phyloP scores from a whole-genome alignment of 2,329 filamentous ascomycete species.

The Teratosphaeria destructans region DNA sequence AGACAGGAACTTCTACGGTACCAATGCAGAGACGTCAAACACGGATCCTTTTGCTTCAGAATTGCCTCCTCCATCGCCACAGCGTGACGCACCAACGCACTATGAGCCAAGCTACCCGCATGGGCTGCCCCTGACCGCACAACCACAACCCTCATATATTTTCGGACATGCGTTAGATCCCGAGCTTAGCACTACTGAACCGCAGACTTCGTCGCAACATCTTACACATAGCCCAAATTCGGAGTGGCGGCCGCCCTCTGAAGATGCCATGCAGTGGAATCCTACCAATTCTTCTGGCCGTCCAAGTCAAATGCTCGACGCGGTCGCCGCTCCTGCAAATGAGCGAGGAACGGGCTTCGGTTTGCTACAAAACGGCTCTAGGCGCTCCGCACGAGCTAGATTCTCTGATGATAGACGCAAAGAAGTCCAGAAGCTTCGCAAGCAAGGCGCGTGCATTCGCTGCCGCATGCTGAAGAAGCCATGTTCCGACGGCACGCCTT shows the following conservation, averaged over 20 bases:
- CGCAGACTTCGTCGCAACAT: not conserved
- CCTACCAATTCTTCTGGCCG: slow-evolving; percentile 1
- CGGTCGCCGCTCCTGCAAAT: slow-evolving; percentile 4
- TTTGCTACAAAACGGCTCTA: slow-evolving; percentile 5
- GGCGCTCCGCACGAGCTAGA: slow-evolving; percentile 36
- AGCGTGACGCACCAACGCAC: not conserved
- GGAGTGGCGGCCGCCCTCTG: not conserved
- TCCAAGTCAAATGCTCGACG: slow-evolving; percentile 10
- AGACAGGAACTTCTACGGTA: not conserved
- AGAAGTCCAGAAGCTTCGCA: slow-evolving; percentile 50
- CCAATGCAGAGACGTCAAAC: not conserved
- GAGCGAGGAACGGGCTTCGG: slow-evolving; percentile 8
- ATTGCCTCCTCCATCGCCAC: not conserved
- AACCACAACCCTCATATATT: not conserved
- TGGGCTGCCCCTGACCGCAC: not conserved
- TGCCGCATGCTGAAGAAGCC: slow-evolving; percentile 57
- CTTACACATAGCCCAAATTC: not conserved
- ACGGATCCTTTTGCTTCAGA: not conserved
- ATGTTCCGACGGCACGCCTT: slow-evolving; percentile 51
- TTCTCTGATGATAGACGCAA: slow-evolving; percentile 47
- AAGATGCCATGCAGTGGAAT: slow-evolving; percentile 7
- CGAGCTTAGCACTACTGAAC: not conserved
- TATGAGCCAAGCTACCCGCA: not conserved
- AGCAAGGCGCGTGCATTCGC: slow-evolving; percentile 50
- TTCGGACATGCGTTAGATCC: not conserved